phyloP scores from a whole-genome alignment of 225 moss, liverwort and hornwort genomes.

The Pseudisothecium myosuroides region DNA sequence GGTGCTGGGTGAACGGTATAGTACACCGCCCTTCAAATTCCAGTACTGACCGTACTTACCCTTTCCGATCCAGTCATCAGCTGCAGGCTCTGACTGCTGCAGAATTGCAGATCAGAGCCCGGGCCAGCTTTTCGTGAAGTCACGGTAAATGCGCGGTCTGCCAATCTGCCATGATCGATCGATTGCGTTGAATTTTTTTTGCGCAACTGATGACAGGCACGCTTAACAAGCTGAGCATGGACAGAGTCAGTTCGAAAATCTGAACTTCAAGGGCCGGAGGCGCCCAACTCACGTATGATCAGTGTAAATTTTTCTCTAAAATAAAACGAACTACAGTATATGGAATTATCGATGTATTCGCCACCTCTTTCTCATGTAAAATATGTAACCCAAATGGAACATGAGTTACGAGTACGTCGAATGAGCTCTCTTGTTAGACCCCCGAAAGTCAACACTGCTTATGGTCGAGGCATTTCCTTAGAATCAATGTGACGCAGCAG shows the following conservation, averaged over 20 bases:
- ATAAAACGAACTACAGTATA: no score
- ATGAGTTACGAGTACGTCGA: neutral
- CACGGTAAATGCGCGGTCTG: neutral
- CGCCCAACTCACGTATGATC: neutral
- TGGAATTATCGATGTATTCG: neutral
- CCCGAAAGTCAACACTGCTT: neutral
- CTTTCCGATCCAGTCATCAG: neutral
- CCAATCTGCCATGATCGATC: neutral
- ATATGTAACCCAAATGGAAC: neutral
- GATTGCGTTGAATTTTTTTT: neutral
- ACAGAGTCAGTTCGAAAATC: neutral
- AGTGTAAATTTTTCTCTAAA: neutral
- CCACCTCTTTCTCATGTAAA: neutral
- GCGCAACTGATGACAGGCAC: neutral
- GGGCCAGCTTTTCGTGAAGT: neutral
- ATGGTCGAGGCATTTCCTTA: neutral
- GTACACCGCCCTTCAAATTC: no score
- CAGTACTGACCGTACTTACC: neutral
- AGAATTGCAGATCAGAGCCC: neutral
- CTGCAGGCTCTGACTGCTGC: neutral
- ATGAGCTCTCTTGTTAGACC: neutral
- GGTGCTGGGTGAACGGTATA: no score
- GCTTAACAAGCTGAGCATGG: neutral
- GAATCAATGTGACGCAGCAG: neutral
- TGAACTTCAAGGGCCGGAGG: neutral